Base-by-base conservation (phyloP, 176 grass and related monocot species). In the Oryza meyeriana region DNA sequence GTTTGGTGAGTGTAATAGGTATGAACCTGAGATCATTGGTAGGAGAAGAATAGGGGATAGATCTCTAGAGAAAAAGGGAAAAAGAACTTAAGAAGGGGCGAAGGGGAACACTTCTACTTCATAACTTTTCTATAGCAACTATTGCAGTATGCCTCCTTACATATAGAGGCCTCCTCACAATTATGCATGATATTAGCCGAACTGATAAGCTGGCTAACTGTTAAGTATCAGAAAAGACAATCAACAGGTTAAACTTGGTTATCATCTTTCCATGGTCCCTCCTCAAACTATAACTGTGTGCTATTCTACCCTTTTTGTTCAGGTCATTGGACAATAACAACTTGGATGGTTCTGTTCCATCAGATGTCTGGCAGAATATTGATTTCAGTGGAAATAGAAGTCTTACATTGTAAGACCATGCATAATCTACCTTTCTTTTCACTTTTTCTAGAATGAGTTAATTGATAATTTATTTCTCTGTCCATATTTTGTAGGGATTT, bases 401-500 rank as follows among this genome's bases (percentile, higher is more conserved):
- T 61, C 89, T 94, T 67, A 42, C 71, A 71, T 78, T 94, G 92
- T 91, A 89, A 87, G 86, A 62, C 17, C 28, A 74, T 64, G 50
- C 5, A 31, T 78, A 57, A 65, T 29, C 33, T 28, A 16, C 69
- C 81, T 11, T 67, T 30, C 0, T 78, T 25, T 64, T 69, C 14
- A 2, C 1, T 83, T 78, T 66, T 70, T 58, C 7, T 17, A 58
- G n/a, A 61, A 76, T 24, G 6, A 12, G 10, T 68, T 34, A 66
- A 80, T 45, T 57, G 3, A 35, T 32, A 74, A 44, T 14, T 16
- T 82, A 47, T 30, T 28, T 71, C 69, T 66, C 41, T 66, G 17
- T 61, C 42, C 71, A 71, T 81, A 74, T 58, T 64, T 91, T 87
- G 27, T 84, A 94, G 92, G 92, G 84, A 94, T 91, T 94, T 94